Evolutionary conservation across 2,329 filamentous ascomycete genomes (phyloP), one percentile per base, ranked within the genome.

Genomic region (Fusarium acutatum): DNA sequence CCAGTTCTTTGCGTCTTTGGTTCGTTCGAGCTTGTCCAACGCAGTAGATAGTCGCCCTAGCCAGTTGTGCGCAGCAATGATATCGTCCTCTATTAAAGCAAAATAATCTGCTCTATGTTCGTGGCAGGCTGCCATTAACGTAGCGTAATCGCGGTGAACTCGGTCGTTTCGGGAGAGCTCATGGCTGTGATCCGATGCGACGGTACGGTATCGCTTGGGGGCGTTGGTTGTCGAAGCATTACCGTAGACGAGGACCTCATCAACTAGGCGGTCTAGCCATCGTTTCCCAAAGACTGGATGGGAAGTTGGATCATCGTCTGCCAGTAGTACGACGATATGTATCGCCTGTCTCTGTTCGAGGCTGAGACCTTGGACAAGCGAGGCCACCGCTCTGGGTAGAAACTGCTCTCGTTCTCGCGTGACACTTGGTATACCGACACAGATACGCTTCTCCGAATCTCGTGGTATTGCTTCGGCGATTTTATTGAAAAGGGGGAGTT

Each of bases 61-160:
- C 81, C 81, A 82, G 28, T 79, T 75, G 24, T 75, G 64, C 12
- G 79, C 73, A 11, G 80, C 80, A 34, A 82, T 72, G 7, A 81
- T 73, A 56, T 82, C 81, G 41, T 82, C 81, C 37, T 82, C 81
- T 7, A 82, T 56, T 11, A 82, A 63, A 5, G 76, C 70, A 17
- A 82, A 80, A 41, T 80, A 82, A 18, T 74, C 61, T 15, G 77
- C 63, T 2, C 66, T 74, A 5, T 64, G 64, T 15, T 46, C 44
- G 15, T 72, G 75, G 46, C 81, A 82, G 2, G 70, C 61, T 17
- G 69, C 38, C 15, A 80, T 72, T 13, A 81, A 53, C 0, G 72
- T 74, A 4, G 79, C 75, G 57, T 80, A 79, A 34, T 81, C 79
- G 2, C 72, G 63, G 12, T 79, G 74, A 37, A 80, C 77, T 49